phyloP scores from a whole-genome alignment of 2,329 filamentous ascomycete species.

The Aspergillus sp. region DNA sequence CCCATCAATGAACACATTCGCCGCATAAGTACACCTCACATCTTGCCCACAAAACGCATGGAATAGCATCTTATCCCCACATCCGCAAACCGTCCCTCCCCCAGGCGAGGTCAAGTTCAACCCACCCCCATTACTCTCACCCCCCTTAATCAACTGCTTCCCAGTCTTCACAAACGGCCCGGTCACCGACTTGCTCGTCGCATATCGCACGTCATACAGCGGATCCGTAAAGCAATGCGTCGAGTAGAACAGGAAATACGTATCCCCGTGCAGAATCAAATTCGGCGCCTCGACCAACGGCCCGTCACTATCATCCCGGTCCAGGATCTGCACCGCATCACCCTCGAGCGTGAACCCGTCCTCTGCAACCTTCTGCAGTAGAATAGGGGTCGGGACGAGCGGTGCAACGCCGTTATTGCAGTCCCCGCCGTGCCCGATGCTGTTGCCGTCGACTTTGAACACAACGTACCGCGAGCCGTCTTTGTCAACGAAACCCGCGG shows the following conservation, averaged over 20 bases:
- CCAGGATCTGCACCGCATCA: conserved; percentile 50
- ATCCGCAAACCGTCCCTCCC: conserved; percentile 25
- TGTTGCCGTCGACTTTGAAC: conserved; percentile 63
- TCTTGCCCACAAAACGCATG: conserved; percentile 24
- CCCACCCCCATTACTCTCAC: conserved; percentile 22
- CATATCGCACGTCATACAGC: conserved; percentile 55
- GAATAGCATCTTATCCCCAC: conserved; percentile 27
- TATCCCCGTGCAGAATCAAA: conserved; percentile 38
- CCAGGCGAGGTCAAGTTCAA: conserved; percentile 23
- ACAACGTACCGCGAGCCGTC: conserved; percentile 52
- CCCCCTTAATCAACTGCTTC: conserved; percentile 27
- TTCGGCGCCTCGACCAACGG: conserved; percentile 58
- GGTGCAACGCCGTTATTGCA: conserved; percentile 42
- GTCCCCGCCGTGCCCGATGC: conserved; percentile 41
- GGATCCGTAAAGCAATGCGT: conserved; percentile 52
- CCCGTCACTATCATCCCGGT: conserved; percentile 57
- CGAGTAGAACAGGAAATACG: conserved; percentile 58
- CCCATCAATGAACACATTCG: conserved; percentile 17
- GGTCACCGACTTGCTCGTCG: conserved; percentile 37
- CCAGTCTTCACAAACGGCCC: conserved; percentile 34
- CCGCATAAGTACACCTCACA: conserved; percentile 25
- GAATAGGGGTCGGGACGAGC: conserved; percentile 30
- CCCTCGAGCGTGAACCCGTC: conserved; percentile 51
- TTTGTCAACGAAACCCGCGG: conserved; percentile 52
- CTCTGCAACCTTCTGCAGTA: conserved; percentile 33